Percentiles rank a stretch among this genome's conserved stretches.
phyloP scores from a whole-genome alignment of 805 yeast genomes.

The Lachancea cidri region DNA sequence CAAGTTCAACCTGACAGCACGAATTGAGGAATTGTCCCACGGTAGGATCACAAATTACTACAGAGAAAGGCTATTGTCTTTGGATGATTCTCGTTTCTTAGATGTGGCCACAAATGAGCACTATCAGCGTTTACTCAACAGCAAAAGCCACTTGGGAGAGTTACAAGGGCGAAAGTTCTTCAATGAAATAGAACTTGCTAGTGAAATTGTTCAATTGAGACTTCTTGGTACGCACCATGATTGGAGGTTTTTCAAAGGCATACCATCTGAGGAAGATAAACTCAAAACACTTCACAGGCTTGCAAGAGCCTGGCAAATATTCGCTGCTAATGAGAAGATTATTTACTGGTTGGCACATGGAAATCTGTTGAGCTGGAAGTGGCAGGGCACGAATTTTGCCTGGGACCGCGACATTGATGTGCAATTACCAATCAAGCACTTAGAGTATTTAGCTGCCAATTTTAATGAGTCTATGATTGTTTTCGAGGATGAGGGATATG shows the following conservation, averaged over 20 bases:
- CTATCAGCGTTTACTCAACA: background rate
- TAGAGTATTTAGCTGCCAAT: slow-evolving; percentile 37
- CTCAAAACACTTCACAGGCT: slow-evolving; percentile 33
- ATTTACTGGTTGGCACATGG: slow-evolving; percentile 55
- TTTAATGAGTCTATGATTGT: slow-evolving; percentile 41
- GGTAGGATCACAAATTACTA: background rate
- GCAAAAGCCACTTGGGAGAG: background rate
- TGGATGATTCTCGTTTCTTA: background rate
- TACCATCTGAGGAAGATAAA: slow-evolving; percentile 33
- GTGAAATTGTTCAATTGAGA: background rate
- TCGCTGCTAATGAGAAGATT: slow-evolving; percentile 38
- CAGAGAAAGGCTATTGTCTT: background rate
- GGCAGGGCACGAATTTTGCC: slow-evolving; percentile 49
- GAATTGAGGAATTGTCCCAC: background rate
- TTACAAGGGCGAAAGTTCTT: background rate
- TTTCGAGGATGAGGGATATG: slow-evolving; percentile 6
- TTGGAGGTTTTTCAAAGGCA: slow-evolving; percentile 51
- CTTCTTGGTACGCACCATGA: slow-evolving; percentile 40
- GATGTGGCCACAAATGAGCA: background rate
- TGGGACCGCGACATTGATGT: slow-evolving; percentile 57
- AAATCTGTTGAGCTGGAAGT: slow-evolving; percentile 48
- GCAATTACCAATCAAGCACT: slow-evolving; percentile 43
- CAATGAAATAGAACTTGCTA: background rate
- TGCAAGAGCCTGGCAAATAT: slow-evolving; percentile 44
- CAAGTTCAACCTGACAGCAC: background rate